Evolutionary conservation across 1,284 basidiomycete species (phyloP), one percentile per base, ranked within the genome.

Genomic region (Ceratobasidium sp.): DNA sequence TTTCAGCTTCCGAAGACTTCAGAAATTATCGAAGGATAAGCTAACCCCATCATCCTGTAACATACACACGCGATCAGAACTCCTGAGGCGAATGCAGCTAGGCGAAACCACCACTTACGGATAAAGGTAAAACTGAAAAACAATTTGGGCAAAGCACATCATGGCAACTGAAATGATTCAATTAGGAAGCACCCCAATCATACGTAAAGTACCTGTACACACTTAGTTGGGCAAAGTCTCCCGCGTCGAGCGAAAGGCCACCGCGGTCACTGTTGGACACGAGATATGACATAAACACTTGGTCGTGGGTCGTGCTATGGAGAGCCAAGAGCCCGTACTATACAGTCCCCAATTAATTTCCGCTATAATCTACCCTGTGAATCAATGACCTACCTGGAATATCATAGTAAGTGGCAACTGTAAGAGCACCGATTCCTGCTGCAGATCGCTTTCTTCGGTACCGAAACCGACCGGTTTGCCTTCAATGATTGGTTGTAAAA

Each of bases 141-240:
- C 75, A 60, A 77, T 78, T 74, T 72, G 76, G 16, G 73, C 57
- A 57, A 62, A 64, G 48, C 62, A 74, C 73, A 76, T 79, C 64
- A 76, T 60, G 32, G 46, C 71, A 30, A 62, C 70, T 57, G 77
- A 53, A 55, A 41, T 8, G 41, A 72, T 84, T 28, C 26, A 41
- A 45, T 28, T 55, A 30, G 28, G 23, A 43, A 23, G 39, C 52
- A 45, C n/a, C 21, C 61, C 21, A 36, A 30, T 28, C 45, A 14
- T 41, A 57, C 14, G 21, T 23, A 23, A 28, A 36, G 36, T 52
- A 45, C 9, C 43, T 10, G 52, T 53, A 83, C 85, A 61, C 76
- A 92, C 91, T 92, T 9, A 93, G 83, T 79, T 92, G 90, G 18
- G 92, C 90, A 80, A 92, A 93, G 80, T 92, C 87, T 1, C 88